A percentile compares a stretch with the other conserved stretches of the same genome.
Conservation (phyloP, 495 filamentous ascomycete genomes). For the Penicillium daleae region DNA sequence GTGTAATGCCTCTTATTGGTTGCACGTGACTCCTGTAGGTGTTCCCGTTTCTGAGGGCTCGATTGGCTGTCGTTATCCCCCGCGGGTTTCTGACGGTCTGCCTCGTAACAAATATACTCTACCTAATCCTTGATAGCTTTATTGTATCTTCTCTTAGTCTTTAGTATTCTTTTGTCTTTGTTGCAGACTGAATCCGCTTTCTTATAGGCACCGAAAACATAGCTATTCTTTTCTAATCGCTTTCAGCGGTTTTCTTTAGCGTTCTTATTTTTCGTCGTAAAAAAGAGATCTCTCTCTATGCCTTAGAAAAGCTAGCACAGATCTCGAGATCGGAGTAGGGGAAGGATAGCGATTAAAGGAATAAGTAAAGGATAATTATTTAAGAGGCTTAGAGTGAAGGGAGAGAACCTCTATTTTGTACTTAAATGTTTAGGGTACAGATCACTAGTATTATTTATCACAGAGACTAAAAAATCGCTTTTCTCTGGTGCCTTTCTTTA, state of each 20-base stretch:
- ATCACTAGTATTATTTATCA: not conserved
- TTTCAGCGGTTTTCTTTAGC: no score
- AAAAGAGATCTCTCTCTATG: not conserved
- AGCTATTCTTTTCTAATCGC: slow-evolving; percentile 17
- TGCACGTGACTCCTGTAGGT: not conserved
- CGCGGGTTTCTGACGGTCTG: no score
- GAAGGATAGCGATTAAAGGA: not conserved
- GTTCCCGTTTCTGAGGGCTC: not conserved
- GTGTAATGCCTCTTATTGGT: not conserved
- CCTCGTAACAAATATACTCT: no score
- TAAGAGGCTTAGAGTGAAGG: not conserved
- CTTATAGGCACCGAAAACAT: slow-evolving; percentile 25
- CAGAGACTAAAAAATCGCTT: not conserved
- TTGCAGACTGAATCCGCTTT: slow-evolving; percentile 15
- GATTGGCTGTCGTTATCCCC: not conserved
- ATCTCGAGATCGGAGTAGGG: not conserved
- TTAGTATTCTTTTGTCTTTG: slow-evolving; percentile 24
- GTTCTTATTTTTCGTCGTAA: not conserved
- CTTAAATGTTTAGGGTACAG: slow-evolving; percentile 4
- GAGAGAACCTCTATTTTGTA: slow-evolving; percentile 2
- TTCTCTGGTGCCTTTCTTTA: slow-evolving; percentile 5
- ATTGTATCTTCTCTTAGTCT: slow-evolving; percentile 20
- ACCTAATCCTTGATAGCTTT: no score
- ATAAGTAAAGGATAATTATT: not conserved
- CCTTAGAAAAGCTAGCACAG: not conserved